Evolutionary conservation across 768 basidiomycete species (phyloP).

Genomic region (Pleurotus tuber-regium): DNA sequence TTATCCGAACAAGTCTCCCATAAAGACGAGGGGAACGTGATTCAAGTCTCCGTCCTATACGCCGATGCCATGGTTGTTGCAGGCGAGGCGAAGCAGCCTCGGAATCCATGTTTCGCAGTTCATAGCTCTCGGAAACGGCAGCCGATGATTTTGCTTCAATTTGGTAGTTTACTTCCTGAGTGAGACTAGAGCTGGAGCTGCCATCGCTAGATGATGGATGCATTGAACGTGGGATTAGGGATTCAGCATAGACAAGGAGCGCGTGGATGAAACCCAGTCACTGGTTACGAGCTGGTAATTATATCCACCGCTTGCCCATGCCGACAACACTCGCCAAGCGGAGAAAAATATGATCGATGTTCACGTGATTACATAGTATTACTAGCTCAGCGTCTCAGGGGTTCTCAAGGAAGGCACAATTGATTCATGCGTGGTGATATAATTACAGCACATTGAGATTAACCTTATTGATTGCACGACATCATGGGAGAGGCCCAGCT

Average conservation of each 20-base stretch:
- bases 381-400: too few relatives aligned
- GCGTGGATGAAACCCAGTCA: too few relatives aligned
- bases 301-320: too few relatives aligned
- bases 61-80: constrained; percentile 18
- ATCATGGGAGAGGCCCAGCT: constrained; percentile 3
- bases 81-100: constrained; percentile 16
- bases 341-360: too few relatives aligned
- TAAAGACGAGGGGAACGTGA: constrained; percentile 18
- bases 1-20: too few relatives aligned
- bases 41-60: constrained; percentile 16
- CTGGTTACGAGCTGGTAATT: background rate
- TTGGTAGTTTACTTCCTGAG: background rate
- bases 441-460: too few relatives aligned
- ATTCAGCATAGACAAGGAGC: background rate
- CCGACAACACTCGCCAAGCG: too few relatives aligned
- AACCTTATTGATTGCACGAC: too few relatives aligned
- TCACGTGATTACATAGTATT: too few relatives aligned
- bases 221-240: background rate
- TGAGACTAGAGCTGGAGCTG: background rate
- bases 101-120: constrained; percentile 2
- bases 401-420: too few relatives aligned
- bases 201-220: constrained; percentile 4
- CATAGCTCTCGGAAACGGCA: background rate
- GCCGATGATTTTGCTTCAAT: background rate
- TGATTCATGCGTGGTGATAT: too few relatives aligned